These are phyloP conservation scores for Plasmodium cynomolgi DNA, from an alignment of 169 alveolate species.

Conservation along the genomic window DNA sequence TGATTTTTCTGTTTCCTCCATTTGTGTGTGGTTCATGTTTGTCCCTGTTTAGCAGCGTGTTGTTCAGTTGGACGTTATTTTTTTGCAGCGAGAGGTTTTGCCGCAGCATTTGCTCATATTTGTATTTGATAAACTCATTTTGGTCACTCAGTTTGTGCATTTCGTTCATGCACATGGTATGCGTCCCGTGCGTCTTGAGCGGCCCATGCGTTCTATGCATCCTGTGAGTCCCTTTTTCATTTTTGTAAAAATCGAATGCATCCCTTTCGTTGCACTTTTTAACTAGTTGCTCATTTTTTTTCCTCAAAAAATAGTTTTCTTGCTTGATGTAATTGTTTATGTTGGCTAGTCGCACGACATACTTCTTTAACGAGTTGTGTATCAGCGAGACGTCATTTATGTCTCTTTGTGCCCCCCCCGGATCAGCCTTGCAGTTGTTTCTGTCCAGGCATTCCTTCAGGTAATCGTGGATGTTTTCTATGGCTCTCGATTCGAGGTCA, in stretches of 20 bases:
- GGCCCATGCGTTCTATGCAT: background rate
- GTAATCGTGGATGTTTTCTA: conserved; percentile 49
- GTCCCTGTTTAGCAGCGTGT: conserved; percentile 18
- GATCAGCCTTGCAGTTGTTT: background rate
- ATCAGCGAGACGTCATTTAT: conserved; percentile 20
- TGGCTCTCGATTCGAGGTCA: conserved; percentile 23
- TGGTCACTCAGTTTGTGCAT: conserved; percentile 41
- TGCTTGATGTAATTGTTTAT: conserved; percentile 43
- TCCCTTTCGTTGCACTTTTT: conserved; percentile 6
- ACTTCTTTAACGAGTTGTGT: conserved; percentile 45
- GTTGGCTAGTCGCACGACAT: conserved; percentile 30
- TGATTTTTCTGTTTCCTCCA: background rate
- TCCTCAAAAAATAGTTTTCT: conserved; percentile 52
- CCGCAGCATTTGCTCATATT: conserved; percentile 48
- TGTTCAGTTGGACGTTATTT: conserved; percentile 22
- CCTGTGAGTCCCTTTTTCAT: conserved; percentile 11
- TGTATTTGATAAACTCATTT: conserved; percentile 61
- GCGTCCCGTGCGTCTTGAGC: background rate
- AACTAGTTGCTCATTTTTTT: conserved; percentile 50
- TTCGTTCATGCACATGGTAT: conserved; percentile 17
- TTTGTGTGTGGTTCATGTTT: background rate
- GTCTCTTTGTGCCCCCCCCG: background rate
- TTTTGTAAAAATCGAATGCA: background rate
- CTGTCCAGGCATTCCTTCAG: conserved; percentile 25
- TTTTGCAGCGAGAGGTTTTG: conserved; percentile 28